These are phyloP conservation scores for Solanum piurae DNA, from an alignment of 257 asterid species.

Conservation along the genomic window DNA sequence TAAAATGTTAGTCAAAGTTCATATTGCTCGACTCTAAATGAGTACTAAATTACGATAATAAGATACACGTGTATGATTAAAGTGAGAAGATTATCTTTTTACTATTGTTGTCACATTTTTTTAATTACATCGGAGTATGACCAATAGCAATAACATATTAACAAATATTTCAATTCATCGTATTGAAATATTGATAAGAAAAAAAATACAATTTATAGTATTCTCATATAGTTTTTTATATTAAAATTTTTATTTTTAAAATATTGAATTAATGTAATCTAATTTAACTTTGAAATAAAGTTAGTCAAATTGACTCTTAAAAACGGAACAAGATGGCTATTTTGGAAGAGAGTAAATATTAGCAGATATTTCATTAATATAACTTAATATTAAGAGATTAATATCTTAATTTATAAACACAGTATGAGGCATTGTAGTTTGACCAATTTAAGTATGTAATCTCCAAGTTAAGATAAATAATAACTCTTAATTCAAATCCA, in stretches of 20 bases:
- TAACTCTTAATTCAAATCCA: neutral
- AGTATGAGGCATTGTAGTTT: neutral
- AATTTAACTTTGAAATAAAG: neutral
- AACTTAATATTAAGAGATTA: neutral
- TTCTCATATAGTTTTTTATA: neutral
- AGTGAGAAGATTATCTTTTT: no score
- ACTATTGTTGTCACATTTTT: no score
- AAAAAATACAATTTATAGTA: no score
- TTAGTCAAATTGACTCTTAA: neutral
- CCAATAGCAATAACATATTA: no score
- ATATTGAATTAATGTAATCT: neutral
- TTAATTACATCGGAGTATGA: no score
- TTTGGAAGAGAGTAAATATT: neutral
- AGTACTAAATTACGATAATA: no score
- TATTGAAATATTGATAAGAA: no score
- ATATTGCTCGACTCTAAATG: no score
- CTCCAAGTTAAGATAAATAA: neutral
- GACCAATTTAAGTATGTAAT: neutral
- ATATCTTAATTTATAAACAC: neutral
- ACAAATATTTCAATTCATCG: no score
- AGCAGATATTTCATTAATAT: neutral
- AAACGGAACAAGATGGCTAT: neutral
- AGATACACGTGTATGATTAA: no score
- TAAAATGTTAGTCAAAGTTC: no score
- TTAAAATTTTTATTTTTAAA: neutral